A percentile compares a stretch with the other conserved stretches of the same genome.
Evolutionary conservation across 1,284 basidiomycete genomes (phyloP).

Genomic region (Puccinia brachypodii): DNA sequence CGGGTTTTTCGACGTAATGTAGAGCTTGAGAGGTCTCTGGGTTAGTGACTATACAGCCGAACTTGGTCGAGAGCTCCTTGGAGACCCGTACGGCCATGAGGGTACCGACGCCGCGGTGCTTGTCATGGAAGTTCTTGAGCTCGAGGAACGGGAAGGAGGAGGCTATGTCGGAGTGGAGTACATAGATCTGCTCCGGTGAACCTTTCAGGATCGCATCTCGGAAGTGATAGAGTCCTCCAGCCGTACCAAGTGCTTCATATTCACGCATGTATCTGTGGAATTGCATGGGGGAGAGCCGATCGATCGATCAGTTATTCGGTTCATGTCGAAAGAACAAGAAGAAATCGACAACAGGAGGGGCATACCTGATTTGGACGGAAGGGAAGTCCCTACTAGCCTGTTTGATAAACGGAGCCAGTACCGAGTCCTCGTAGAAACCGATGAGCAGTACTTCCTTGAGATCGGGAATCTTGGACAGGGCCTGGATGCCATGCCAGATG

Average conservation of each 20-base stretch:
- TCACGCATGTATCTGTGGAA: conserved; percentile 60
- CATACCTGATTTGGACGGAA: conserved; percentile 59
- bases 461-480: conserved; percentile 60
- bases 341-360: background rate
- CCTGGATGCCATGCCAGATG: conserved; percentile 62
- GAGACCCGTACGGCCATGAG: conserved; percentile 61
- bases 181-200: conserved; percentile 61
- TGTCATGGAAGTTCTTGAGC: conserved; percentile 60
- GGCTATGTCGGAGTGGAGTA: conserved; percentile 63
- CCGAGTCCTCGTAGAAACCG: conserved; percentile 62
- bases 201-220: conserved; percentile 61
- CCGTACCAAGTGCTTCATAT: conserved; percentile 61
- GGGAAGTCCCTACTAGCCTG: conserved; percentile 61
- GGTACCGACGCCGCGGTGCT: conserved; percentile 61
- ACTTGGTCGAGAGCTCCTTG: conserved; percentile 60
- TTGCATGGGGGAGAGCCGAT: no score
- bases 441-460: conserved; percentile 61
- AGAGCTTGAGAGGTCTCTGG: conserved; percentile 56
- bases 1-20: conserved; percentile 62
- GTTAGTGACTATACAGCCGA: conserved; percentile 61
- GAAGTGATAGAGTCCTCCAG: conserved; percentile 56
- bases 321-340: no score
- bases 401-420: conserved; percentile 61
- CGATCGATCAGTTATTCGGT: conserved; percentile 18
- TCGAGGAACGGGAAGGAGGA: conserved; percentile 59